Evolutionary conservation across 2,329 filamentous ascomycete species (phyloP), one percentile per base, ranked within the genome.

Genomic region (Cladorrhinum sp.): DNA sequence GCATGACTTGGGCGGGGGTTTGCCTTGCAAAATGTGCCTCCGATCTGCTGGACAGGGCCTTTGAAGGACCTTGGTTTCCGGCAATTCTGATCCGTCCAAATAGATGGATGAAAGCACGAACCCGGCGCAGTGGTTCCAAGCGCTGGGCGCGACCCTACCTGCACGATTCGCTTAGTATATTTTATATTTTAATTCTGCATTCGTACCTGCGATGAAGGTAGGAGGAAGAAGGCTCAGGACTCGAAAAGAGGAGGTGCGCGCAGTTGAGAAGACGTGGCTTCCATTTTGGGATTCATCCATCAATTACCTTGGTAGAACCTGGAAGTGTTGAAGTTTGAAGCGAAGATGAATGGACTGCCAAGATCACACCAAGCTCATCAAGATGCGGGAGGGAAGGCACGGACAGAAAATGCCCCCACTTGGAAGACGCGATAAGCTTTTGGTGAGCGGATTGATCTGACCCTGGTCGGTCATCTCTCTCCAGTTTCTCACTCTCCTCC

Each of bases 51-150:
- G 21, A 4, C 3, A 30, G 51, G 30, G 21, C 12, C 7, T 20
- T 36, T 33, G 50, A 30, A 30, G 42, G 57, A 53, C 36, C 46
- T 28, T 46, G n/a, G 20, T 12, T 33, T 48, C 55, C 58, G 56
- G 62, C 56, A 61, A 55, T 55, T 48, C 56, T 57, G 39, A 18
- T 18, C 30, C 18, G 56, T 48, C 42, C 24, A 54, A 55, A 56
- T n/a, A 53, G 57, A 36, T 36, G 4, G 33, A 16, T 10, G 59
- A 55, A 64, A 64, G 61, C 51, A 56, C 49, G 56, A n/a, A 63
- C 62, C 64, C 64, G 64, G 57, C 62, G 59, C 20, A 50, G 16
- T 62, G 64, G 62, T 64, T 58, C 64, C 55, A 62, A 64, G 64
- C 64, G 62, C 64, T 50, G 48, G 55, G 24, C 33, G 62, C 16